Base-by-base conservation (phyloP, 2,329 filamentous ascomycete species). In the Paracorniculantispora psalliotae region DNA sequence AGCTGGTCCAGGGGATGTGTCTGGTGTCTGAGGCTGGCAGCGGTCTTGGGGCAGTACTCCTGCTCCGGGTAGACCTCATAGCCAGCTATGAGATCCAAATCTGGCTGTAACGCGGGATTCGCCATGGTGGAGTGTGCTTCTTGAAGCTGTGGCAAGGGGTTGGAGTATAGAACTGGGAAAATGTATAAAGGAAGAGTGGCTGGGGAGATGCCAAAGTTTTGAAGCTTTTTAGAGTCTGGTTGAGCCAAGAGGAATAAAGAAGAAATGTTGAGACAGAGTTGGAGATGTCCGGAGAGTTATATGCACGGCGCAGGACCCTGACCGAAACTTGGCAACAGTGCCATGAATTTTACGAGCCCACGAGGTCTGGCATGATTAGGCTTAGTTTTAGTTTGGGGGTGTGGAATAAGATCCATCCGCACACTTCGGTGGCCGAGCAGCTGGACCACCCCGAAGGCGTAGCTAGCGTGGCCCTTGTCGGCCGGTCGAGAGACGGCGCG, bases 1-100 rank as follows among this genome's bases (percentile, higher is more conserved):
- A 86, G 77, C 64, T 76, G 81, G 67, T 82, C 81, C 41, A 77
- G 68, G 62, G 75, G 75, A 65, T 77, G 74, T 17, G 66, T 64
- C 59, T 67, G 66, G 57, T 67, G 68, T 61, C 70, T 65, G 51
- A 68, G 62, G 57, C 73, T 68, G 62, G 70, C 71, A 67, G 69
- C 69, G 64, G 69, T 67, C 61, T 70, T 72, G 67, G 64, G 71
- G 68, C 70, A 65, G 66, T 74, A 75, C 65, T 75, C 74, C 67
- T 74, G 75, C 44, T 61, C 54, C 6, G 59, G 59, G 67, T 72
- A 76, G 62, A 78, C 75, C 61, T 73, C 75, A 70, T 78, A 78
- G 54, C 76, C 76, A 64, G 76, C 68, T 68, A 78, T 74, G 62
- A 72, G 72, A 62, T 70, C 69, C 61, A 74, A 76, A 67, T 78